Percentiles rank a stretch among this genome's conserved stretches.
Conservation (phyloP, 2,329 filamentous ascomycete genomes). For the Aspergillus bombycis region DNA sequence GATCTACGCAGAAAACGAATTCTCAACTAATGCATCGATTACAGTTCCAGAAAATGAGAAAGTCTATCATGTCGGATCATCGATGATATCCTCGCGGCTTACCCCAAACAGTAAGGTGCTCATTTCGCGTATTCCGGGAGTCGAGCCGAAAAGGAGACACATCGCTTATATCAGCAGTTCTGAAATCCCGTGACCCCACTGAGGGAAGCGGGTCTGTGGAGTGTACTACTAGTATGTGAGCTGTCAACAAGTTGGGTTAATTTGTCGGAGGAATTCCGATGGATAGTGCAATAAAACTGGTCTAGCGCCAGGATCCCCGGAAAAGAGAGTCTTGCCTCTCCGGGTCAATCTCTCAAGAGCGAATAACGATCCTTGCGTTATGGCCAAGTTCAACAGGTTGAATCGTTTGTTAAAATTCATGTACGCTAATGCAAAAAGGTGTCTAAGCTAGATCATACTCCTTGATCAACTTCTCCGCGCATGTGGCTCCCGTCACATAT, state of each 20-base stretch:
- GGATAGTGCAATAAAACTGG: neutral
- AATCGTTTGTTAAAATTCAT: neutral
- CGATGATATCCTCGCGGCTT: neutral
- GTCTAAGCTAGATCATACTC: conserved; percentile 45
- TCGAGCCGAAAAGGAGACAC: neutral
- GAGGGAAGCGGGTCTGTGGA: neutral
- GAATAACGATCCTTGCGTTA: neutral
- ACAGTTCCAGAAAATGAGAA: neutral
- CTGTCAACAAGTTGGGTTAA: neutral
- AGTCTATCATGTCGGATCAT: neutral
- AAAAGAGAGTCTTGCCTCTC: neutral
- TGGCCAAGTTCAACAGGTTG: neutral
- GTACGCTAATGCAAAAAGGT: neutral
- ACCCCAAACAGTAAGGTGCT: neutral
- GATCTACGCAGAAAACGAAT: neutral
- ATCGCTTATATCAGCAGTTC: neutral
- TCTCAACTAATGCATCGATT: neutral
- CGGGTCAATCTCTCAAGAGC: neutral
- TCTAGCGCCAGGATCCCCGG: neutral
- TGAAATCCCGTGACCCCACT: neutral
- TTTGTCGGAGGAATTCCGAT: neutral
- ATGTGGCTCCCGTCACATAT: conserved; percentile 57
- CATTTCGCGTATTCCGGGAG: neutral
- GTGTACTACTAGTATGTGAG: neutral
- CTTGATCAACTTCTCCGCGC: conserved; percentile 53